Percentiles rank a stretch among this genome's conserved stretches.
phyloP scores from a whole-genome alignment of 495 filamentous ascomycete species.

The Hypomontagnella submonticulosa region DNA sequence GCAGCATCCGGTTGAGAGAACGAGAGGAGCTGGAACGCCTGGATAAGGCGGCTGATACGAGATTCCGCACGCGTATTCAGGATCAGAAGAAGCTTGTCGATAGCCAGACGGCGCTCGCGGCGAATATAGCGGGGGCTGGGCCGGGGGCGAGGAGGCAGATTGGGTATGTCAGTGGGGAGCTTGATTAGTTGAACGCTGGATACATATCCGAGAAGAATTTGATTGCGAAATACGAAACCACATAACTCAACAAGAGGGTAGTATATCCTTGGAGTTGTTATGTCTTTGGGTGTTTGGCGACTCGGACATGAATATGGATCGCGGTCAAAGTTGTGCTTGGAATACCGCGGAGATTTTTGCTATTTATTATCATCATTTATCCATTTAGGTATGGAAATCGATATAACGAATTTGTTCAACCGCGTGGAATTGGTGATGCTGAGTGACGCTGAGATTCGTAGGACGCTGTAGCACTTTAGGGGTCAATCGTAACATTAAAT shows the following conservation, averaged over 20 bases:
- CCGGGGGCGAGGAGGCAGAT: conserved; percentile 54
- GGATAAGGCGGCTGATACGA: conserved; percentile 50
- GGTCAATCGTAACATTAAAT: no score
- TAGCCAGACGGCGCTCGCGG: conserved; percentile 55
- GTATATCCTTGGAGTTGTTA: no score
- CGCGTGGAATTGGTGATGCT: no score
- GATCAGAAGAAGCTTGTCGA: conserved; percentile 61
- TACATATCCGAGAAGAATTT: not conserved
- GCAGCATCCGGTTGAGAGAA: conserved; percentile 54
- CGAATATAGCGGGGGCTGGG: conserved; percentile 49
- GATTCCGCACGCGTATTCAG: conserved; percentile 49
- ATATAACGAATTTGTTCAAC: no score
- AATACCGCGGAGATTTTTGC: conserved; percentile 3
- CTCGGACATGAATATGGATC: not conserved
- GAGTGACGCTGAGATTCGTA: no score
- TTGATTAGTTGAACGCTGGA: conserved; percentile 29
- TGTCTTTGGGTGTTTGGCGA: no score
- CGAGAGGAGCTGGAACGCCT: conserved; percentile 55
- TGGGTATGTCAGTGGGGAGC: conserved; percentile 56
- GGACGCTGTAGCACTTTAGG: no score
- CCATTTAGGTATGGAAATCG: not conserved
- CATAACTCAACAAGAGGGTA: no score
- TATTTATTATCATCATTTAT: not conserved
- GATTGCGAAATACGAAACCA: no score
- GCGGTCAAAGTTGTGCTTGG: not conserved